Base-by-base conservation (phyloP, 1,284 basidiomycete species). In the Sporisorium iseilematis-ciliati region DNA sequence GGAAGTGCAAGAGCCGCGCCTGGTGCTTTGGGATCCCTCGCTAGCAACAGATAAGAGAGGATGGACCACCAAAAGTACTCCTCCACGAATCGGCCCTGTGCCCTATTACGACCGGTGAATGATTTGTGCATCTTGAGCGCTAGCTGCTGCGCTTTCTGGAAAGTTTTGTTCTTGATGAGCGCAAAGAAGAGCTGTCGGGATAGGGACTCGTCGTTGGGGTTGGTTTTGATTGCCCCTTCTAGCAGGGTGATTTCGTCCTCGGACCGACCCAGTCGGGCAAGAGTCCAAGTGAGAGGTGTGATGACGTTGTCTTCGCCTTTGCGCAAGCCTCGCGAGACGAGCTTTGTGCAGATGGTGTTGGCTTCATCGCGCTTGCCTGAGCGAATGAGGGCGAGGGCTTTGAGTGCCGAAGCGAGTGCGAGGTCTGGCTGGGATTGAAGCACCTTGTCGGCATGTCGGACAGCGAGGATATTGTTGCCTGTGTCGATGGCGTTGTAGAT, bases 1-100 rank as follows among this genome's bases (percentile, higher is more conserved):
- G 21, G 88, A 81, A 82, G 92, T 89, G 78, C 90, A 89, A 21
- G 91, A 90, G 91, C 92, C 49, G 55, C 77, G 31, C 75, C 78
- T 4, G 72, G 72, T 21, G 75, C 75, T 14, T 20, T 57, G 7
- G 74, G 62, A 43, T 65, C 57, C 49, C 76, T 75, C 18, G 85
- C 75, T 33, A 85, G 92, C n/a, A 94, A 89, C 41, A 93, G 88
- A 11, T 92, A 90, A 69, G 91, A 89, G 78, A 92, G 91, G 29
- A 92, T 89, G 70, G 89, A 91, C 93, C 92, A 95, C 85, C 92
- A 94, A 45, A 93, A 86, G 84, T 92, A 94, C 50, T 91, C 88
- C 59, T 92, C 91, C 20, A 57, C 66, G 92, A 92, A 95, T 82
- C 92, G 93, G 38, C 93, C 56, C 85, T 49, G 90, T 88, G 58